Evolutionary conservation across 805 yeast species (phyloP), one percentile per base, ranked within the genome.

Genomic region (Cyberlindnera japonica): DNA sequence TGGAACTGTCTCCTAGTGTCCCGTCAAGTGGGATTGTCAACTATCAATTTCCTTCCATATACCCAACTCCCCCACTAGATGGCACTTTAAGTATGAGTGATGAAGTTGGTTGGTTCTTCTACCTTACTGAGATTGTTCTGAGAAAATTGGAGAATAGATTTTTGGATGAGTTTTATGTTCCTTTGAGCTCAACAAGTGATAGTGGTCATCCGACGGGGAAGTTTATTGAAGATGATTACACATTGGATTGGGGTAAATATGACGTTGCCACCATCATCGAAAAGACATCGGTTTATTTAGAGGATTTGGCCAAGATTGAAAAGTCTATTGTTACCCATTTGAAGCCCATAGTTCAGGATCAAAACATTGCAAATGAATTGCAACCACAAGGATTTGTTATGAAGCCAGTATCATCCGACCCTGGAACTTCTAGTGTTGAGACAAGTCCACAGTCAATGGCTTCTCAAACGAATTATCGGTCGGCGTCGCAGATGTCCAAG

Each of bases 61-160:
- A 53, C 21, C 59, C 59, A 20, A 39, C 54, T 1, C 48, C 52
- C 0, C 57, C 59, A 4, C 23, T 50, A 9, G 50, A 50, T 25
- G 44, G 48, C 2, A 38, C 51, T 1, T n/a, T 44, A 33, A 44
- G 36, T 12, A 17, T 44, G 1, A 35, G 29, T 15, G 58, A 53
- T 19, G 55, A 55, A 31, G 36, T 47, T 6, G 42, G 54, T 23
- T 55, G 59, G 58, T 50, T 55, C 38, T 55, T 39, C 36, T 50
- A 45, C 29, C 30, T 55, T 3, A 55, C 59, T 3, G 59, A 53
- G 35, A 50, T 55, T 14, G 47, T 49, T 6, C 33, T 55, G 20
- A 37, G 59, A 35, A 53, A 48, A 34, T 31, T 55, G 19, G 59
- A 55, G 25, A 55, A 55, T 34, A 45, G 50, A 21, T 31, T 55